Evolutionary conservation across 2,329 filamentous ascomycete species (phyloP).

Genomic region (Macrophomina tecta): DNA sequence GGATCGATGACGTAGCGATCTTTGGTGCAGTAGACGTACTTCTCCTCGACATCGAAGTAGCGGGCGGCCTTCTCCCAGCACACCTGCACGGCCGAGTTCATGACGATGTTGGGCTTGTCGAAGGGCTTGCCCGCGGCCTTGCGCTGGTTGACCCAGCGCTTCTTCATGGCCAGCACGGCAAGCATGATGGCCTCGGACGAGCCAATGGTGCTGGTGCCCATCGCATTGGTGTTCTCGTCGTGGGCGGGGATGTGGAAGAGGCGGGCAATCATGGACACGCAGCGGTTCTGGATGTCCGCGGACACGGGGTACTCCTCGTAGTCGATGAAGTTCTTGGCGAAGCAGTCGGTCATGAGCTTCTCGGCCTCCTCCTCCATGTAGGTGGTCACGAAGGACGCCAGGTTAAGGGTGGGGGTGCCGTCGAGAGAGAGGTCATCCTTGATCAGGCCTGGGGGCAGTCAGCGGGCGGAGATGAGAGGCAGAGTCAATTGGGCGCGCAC

Average conservation of each 20-base stretch:
- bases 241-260: constrained; percentile 80
- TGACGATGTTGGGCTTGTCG: constrained; percentile 87
- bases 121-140: constrained; percentile 80
- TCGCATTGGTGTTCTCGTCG: constrained; percentile 64
- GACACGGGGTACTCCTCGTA: constrained; percentile 59
- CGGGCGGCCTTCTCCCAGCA: constrained; percentile 91
- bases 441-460: constrained; percentile 20
- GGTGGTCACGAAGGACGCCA: constrained; percentile 93
- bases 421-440: constrained; percentile 87
- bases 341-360: constrained; percentile 88
- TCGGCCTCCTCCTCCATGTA: constrained; percentile 98
- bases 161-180: constrained; percentile 89
- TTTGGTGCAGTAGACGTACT: constrained; percentile 70
- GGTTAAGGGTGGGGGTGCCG: constrained; percentile 84
- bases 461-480: not conserved
- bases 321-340: constrained; percentile 83
- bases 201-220: constrained; percentile 88
- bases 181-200: constrained; percentile 90
- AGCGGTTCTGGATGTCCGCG: constrained; percentile 77
- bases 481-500: constrained; percentile 60
- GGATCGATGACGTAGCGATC: constrained; percentile 70
- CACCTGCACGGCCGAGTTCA: constrained; percentile 95
- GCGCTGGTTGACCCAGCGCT: constrained; percentile 86
- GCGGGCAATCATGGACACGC: constrained; percentile 69
- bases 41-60: constrained; percentile 94